Conservation (phyloP, 164 flowering plant species). For the Tetrastigma voinierianum region DNA sequence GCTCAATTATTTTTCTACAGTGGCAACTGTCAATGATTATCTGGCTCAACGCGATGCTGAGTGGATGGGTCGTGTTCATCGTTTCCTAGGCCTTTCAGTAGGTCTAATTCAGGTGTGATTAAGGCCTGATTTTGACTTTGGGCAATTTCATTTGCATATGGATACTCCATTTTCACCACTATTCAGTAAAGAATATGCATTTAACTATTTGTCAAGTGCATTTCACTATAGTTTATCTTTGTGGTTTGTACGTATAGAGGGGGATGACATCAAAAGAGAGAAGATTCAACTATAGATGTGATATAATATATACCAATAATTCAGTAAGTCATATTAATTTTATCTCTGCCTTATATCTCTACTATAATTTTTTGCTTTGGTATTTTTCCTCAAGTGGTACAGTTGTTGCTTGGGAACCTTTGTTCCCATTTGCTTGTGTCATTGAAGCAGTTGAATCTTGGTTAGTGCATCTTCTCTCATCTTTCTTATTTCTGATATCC, state of each 20-base stretch:
- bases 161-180: too few relatives aligned
- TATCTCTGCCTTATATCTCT: background rate
- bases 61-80: conserved; percentile 99
- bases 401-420: background rate
- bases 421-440: conserved; percentile 1
- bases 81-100: conserved; percentile 94
- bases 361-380: background rate
- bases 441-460: background rate
- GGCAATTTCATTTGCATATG: too few relatives aligned
- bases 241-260: conserved; percentile 42
- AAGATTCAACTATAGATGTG: conserved; percentile 79
- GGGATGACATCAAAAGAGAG: conserved; percentile 80
- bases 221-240: conserved; percentile 12
- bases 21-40: conserved; percentile 98
- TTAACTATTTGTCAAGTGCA: background rate
- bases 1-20: conserved; percentile 30
- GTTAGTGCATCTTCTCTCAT: background rate
- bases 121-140: background rate
- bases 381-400: background rate
- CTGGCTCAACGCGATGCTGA: conserved; percentile 99
- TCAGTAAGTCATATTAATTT: conserved; percentile 56
- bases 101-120: conserved; percentile 86
- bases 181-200: too few relatives aligned
- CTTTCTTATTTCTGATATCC: conserved; percentile 4
- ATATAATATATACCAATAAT: conserved; percentile 94